Conservation (phyloP, 1,284 basidiomycete species). For the Moniliella sp. region DNA sequence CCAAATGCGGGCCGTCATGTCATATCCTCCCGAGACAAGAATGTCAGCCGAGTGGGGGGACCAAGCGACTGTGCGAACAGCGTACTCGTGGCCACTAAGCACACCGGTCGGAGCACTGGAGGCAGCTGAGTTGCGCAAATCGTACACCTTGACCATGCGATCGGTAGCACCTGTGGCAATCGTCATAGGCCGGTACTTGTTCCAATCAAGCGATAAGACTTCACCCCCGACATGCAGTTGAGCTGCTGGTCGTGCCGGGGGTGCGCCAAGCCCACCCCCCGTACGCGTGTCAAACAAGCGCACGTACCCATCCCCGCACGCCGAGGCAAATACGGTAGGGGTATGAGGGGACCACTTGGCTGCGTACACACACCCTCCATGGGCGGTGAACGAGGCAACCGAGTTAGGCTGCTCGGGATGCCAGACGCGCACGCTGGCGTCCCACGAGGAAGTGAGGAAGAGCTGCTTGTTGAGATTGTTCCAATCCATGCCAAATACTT, state of each 20-base stretch:
- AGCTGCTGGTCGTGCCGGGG: slow-evolving; percentile 2
- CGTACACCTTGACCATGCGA: slow-evolving; percentile 57
- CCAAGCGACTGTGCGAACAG: slow-evolving; percentile 37
- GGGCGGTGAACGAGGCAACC: slow-evolving; percentile 56
- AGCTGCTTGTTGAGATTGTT: slow-evolving; percentile 75
- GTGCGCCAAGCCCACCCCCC: slow-evolving; percentile 1
- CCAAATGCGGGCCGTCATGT: slow-evolving; percentile 82
- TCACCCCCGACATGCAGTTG: slow-evolving; percentile 23
- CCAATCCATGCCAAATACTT: slow-evolving; percentile 91
- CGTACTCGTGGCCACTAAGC: slow-evolving; percentile 37
- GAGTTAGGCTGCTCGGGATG: slow-evolving; percentile 57
- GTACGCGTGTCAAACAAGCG: slow-evolving; percentile 20
- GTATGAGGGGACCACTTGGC: slow-evolving; percentile 75
- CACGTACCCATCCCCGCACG: slow-evolving; percentile 47
- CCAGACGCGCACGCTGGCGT: slow-evolving; percentile 68
- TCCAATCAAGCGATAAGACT: slow-evolving; percentile 61
- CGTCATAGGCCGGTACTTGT: slow-evolving; percentile 61
- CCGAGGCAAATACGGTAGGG: slow-evolving; percentile 56
- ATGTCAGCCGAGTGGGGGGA: slow-evolving; percentile 48
- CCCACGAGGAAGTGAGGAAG: slow-evolving; percentile 69
- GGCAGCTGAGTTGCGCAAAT: slow-evolving; percentile 35
- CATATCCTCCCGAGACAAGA: slow-evolving; percentile 67
- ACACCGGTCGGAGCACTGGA: slow-evolving; percentile 6
- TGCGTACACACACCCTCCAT: slow-evolving; percentile 64
- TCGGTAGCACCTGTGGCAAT: slow-evolving; percentile 64